A percentile compares a stretch with the other conserved stretches of the same genome.
Conservation (phyloP, 768 basidiomycete species). For the Mycena venus region DNA sequence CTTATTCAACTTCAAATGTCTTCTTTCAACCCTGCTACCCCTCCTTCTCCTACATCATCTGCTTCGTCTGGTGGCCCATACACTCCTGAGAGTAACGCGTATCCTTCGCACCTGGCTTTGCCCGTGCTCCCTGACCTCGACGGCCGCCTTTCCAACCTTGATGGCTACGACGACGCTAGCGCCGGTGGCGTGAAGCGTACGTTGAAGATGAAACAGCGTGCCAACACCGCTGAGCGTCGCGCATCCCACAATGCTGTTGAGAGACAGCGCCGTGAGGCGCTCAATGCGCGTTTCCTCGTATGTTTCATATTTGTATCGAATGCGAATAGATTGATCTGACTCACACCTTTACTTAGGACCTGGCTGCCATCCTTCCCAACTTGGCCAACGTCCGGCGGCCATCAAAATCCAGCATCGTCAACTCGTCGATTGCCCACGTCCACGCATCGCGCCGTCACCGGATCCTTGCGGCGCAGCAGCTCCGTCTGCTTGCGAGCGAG, state of each 20-base stretch:
- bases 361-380: conserved; percentile 79
- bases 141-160: conserved; percentile 28
- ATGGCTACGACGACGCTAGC: conserved; percentile 27
- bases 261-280: conserved; percentile 77
- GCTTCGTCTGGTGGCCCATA: conserved; percentile 32
- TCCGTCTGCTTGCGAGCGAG: conserved; percentile 71
- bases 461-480: conserved; percentile 71
- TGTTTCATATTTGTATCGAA: conserved; percentile 14
- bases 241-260: conserved; percentile 87
- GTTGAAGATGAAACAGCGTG: conserved; percentile 52
- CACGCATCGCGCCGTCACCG: conserved; percentile 73
- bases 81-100: conserved; percentile 22
- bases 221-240: conserved; percentile 84
- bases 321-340: conserved; percentile 2
- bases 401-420: conserved; percentile 84
- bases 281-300: conserved; percentile 77
- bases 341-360: conserved; percentile 60
- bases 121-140: conserved; percentile 34
- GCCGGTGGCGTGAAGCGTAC: conserved; percentile 35
- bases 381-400: conserved; percentile 78
- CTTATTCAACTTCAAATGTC: conserved; percentile 27
- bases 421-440: conserved; percentile 79
- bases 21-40: conserved; percentile 28
- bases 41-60: conserved; percentile 38
- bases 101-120: conserved; percentile 29